phyloP scores from a whole-genome alignment of 305 asterid species.

The Galium porrigens region DNA sequence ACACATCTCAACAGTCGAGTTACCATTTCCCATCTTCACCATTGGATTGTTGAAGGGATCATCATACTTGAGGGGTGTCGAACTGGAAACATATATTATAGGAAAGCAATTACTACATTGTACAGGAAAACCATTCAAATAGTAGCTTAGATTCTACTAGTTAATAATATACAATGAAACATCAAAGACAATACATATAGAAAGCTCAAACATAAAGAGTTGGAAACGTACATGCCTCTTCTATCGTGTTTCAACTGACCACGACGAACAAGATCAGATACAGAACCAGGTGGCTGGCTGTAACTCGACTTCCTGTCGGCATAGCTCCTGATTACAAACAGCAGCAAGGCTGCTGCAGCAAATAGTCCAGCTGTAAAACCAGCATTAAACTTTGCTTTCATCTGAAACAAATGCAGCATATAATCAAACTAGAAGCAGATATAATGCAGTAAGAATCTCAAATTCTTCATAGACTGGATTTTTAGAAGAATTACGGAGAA shows the following conservation, averaged over 20 bases:
- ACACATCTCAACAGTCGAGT: slow-evolving; percentile 84
- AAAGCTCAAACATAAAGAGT: slow-evolving; percentile 17
- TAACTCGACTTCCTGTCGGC: slow-evolving; percentile 34
- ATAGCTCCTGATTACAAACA: slow-evolving; percentile 38
- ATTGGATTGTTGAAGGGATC: slow-evolving; percentile 92
- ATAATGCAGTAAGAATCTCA: background rate
- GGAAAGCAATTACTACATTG: slow-evolving; percentile 11
- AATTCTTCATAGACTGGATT: background rate
- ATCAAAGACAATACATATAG: slow-evolving; percentile 4
- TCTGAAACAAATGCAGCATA: slow-evolving; percentile 28
- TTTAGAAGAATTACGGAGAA: slow-evolving; percentile 32
- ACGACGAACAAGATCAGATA: slow-evolving; percentile 90
- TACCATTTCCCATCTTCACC: slow-evolving; percentile 70
- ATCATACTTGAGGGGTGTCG: slow-evolving; percentile 75
- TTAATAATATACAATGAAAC: slow-evolving; percentile 4
- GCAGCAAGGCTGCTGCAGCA: slow-evolving; percentile 37
- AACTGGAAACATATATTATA: slow-evolving; percentile 31
- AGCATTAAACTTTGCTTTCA: slow-evolving; percentile 34
- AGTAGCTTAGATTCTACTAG: background rate
- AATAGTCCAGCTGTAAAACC: slow-evolving; percentile 48
- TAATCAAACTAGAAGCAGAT: slow-evolving; percentile 7
- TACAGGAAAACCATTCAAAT: background rate
- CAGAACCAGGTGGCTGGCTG: slow-evolving; percentile 58
- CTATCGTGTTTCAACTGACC: slow-evolving; percentile 96
- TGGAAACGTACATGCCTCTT: slow-evolving; percentile 97